A percentile compares a stretch with the other conserved stretches of the same genome.
phyloP scores from a whole-genome alignment of 148 eudicot genomes.

The Nepenthes gracilis region DNA sequence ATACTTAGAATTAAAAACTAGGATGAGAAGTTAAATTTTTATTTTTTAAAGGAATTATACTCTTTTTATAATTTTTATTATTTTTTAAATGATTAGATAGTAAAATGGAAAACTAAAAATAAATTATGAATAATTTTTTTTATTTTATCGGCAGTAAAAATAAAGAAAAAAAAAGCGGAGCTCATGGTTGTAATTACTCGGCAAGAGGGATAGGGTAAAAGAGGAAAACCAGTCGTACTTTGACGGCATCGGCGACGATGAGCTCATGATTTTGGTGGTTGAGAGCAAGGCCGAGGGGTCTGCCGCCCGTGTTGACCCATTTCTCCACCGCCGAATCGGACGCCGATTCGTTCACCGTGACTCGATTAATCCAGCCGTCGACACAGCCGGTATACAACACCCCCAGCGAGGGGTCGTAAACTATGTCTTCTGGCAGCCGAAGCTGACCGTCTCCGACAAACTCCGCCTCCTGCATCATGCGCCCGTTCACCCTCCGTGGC shows the following conservation, averaged over 20 bases:
- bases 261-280: conserved; percentile 3
- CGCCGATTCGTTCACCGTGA: conserved; percentile 8
- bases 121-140: too few relatives aligned
- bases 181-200: background rate
- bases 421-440: conserved; percentile 26
- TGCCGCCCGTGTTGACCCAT: conserved; percentile 29
- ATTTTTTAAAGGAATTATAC: too few relatives aligned
- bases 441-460: conserved; percentile 13
- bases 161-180: background rate
- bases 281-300: conserved; percentile 26
- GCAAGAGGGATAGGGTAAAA: background rate
- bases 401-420: conserved; percentile 10
- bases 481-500: conserved; percentile 1
- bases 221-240: conserved; percentile 4
- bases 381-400: conserved; percentile 23
- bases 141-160: background rate
- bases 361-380: conserved; percentile 30
- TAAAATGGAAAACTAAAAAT: too few relatives aligned
- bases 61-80: too few relatives aligned
- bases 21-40: too few relatives aligned
- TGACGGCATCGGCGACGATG: conserved; percentile 21
- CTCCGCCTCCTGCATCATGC: conserved; percentile 9
- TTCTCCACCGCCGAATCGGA: conserved; percentile 11
- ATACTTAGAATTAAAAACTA: too few relatives aligned
- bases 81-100: too few relatives aligned